Conservation (phyloP, 2,329 filamentous ascomycete genomes). For the Falciphora oryzae region DNA sequence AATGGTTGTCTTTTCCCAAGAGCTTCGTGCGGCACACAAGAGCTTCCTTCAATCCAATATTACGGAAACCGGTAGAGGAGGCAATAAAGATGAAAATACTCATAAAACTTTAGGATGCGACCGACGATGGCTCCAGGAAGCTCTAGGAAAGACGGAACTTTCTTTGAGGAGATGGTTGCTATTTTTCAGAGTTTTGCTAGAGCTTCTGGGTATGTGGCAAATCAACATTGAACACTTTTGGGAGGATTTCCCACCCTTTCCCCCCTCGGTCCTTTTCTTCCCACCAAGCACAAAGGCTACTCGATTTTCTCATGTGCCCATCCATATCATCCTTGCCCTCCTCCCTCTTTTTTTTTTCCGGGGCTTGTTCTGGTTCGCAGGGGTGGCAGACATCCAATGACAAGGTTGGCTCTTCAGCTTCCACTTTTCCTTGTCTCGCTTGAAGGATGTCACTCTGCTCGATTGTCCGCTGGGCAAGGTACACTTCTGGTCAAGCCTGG, state of each 20-base stretch:
- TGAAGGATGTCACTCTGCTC: neutral
- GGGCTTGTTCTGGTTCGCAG: neutral
- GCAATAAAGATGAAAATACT: neutral
- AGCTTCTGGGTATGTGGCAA: neutral
- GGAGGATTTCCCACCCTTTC: too few relatives aligned
- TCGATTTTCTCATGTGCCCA: neutral
- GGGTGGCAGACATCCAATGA: neutral
- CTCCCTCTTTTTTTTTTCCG: neutral
- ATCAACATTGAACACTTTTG: neutral
- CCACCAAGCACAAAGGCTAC: neutral
- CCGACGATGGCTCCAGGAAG: neutral
- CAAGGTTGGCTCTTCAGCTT: neutral
- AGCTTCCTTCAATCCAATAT: neutral
- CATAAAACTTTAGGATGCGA: neutral
- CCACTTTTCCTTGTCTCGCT: neutral
- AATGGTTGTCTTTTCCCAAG: constrained; percentile 1
- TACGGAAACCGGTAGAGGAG: neutral
- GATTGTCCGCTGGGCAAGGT: neutral
- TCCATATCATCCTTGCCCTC: neutral
- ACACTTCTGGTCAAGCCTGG: neutral
- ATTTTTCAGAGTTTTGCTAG: neutral
- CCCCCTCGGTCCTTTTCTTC: neutral
- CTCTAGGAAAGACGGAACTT: neutral
- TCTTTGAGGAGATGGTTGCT: neutral
- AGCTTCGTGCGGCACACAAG: constrained; percentile 1